Conservation (phyloP, 805 yeast genomes). For the Cyberlindnera samutprakarnensis region DNA sequence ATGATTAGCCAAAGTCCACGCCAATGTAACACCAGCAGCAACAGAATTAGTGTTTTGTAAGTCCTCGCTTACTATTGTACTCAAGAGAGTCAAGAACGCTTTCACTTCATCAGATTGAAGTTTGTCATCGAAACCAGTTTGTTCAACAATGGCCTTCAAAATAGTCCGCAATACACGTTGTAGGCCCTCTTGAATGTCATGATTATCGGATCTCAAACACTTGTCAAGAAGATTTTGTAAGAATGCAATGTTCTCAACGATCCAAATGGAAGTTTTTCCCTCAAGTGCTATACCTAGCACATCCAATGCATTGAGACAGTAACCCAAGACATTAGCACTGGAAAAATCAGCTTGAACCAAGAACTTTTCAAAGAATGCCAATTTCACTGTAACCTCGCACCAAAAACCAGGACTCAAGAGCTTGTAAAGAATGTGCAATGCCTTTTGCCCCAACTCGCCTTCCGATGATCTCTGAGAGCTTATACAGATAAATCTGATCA, state of each 20-base stretch:
- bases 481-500: slow-evolving; percentile 82
- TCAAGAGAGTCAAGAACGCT: slow-evolving; percentile 51
- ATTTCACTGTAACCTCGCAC: slow-evolving; percentile 84
- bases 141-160: slow-evolving; percentile 53
- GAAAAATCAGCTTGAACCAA: slow-evolving; percentile 70
- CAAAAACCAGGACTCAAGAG: slow-evolving; percentile 68
- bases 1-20: slow-evolving; percentile 74
- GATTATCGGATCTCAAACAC: slow-evolving; percentile 74
- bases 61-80: slow-evolving; percentile 72
- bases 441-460: slow-evolving; percentile 72
- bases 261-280: slow-evolving; percentile 75
- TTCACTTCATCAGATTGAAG: slow-evolving; percentile 57
- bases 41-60: slow-evolving; percentile 63
- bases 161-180: slow-evolving; percentile 69
- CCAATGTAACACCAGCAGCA: slow-evolving; percentile 79
- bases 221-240: slow-evolving; percentile 73
- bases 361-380: slow-evolving; percentile 83
- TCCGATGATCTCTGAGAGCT: slow-evolving; percentile 82
- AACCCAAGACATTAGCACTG: slow-evolving; percentile 61
- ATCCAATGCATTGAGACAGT: slow-evolving; percentile 85
- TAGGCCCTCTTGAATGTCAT: slow-evolving; percentile 78
- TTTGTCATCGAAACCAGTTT: slow-evolving; percentile 37
- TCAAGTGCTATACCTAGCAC: slow-evolving; percentile 78
- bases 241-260: slow-evolving; percentile 57
- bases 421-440: slow-evolving; percentile 68